Evolutionary conservation across 768 basidiomycete genomes (phyloP), one percentile per base, ranked within the genome.

Genomic region (Cyclocybe aegerita): DNA sequence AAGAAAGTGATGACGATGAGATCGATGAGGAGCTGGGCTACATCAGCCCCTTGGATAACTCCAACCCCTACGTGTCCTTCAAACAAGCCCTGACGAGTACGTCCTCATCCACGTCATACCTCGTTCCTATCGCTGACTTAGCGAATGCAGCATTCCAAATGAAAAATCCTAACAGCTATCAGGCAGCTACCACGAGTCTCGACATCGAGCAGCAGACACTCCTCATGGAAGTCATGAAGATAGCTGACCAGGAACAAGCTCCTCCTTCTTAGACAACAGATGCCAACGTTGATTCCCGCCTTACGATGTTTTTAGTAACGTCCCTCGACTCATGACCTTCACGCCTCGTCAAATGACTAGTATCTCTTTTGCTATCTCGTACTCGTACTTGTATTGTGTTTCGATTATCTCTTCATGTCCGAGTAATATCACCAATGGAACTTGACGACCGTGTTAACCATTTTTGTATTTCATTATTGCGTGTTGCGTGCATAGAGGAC

Each of bases 11-110:
- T 0, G 81, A 81, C 8, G 71, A 73, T 17, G 76, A 81, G 1
- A 83, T 92, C 46, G 81, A 83, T 43, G 91, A 95, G 61, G 93
- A 95, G 64, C 78, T 94, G 7, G 86, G 89, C 5, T 93, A 87
- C 67, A 82, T 93, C 65, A 93, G 89, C 60, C 82, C 90, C 41
- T 76, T 95, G 36, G 93, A 95, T 55, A 77, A 68, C 47, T 83
- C 92, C 47, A 80, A 94, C 60, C 84, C 86, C 3, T 94, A 94
- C 63, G 65, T 74, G 40, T 75, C 82, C 0, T 95, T 95, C 77
- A 86, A 90, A 66, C 78, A 79, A 52, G 87, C 89, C 17, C 67
- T 94, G 57, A 83, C 87, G 14, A 74, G 92, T 93, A 61, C 39
- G 84, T 70, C 17, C 48, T 48, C 44, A 36, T 32, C 12, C 17